phyloP scores from a whole-genome alignment of 176 grass and related monocot species.

The Musa schizocarpa region DNA sequence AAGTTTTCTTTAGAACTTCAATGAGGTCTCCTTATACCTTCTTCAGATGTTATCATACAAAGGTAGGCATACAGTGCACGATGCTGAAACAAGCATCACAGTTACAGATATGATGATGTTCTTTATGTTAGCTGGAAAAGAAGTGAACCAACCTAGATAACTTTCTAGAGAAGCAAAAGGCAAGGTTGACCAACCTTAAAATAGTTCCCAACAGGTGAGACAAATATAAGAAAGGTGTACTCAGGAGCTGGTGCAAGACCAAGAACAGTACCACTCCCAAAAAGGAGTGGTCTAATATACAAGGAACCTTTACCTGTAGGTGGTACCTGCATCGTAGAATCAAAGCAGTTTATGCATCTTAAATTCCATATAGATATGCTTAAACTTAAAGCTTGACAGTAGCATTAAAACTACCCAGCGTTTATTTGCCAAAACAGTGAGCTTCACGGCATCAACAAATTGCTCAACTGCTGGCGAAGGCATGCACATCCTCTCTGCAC shows the following conservation, averaged over 20 bases:
- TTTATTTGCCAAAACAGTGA: conserved; percentile 78
- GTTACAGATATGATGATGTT: no score
- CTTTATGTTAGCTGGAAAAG: no score
- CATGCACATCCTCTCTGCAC: conserved; percentile 91
- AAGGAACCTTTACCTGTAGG: conserved; percentile 87
- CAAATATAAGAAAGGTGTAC: conserved; percentile 89
- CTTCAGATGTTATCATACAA: no score
- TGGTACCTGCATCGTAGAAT: conserved; percentile 42
- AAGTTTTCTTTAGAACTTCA: no score
- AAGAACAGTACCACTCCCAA: conserved; percentile 88
- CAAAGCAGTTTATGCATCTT: background rate
- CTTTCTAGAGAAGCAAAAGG: background rate
- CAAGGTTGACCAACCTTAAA: conserved; percentile 58
- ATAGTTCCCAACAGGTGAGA: conserved; percentile 95
- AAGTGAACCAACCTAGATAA: no score
- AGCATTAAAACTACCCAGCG: conserved; percentile 52
- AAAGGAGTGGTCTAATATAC: conserved; percentile 79
- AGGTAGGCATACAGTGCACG: no score
- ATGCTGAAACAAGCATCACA: no score
- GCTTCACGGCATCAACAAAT: conserved; percentile 81
- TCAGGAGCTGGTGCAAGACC: conserved; percentile 82
- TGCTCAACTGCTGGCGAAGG: conserved; percentile 60
- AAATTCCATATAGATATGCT: conserved; percentile 5
- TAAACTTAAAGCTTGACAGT: background rate
- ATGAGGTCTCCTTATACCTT: no score